Evolutionary conservation across 176 grass and related monocot species (phyloP), one percentile per base, ranked within the genome.

Genomic region (Rhipidocladum racemiflorum): DNA sequence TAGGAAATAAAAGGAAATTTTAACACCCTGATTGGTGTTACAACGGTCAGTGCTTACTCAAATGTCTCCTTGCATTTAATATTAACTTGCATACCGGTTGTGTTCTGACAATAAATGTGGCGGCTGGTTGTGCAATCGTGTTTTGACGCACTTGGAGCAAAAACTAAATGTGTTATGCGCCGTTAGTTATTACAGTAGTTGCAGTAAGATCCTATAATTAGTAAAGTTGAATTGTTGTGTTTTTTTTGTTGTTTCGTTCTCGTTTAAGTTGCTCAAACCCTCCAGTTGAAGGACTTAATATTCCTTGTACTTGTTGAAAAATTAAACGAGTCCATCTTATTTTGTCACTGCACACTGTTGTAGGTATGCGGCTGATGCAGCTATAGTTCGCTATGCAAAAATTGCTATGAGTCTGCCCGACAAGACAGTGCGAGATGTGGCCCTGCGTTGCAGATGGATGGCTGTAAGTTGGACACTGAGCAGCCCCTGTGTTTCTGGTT

Each of bases 391-490:
- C 35, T 92, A 92, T 81, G 87, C 90, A 48, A 92, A 89, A 68
- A 87, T 92, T 68, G 90, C 90, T 69, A 65, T 86, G 76, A 43
- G 35, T 57, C 68, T 92, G 30, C 80, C 84, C 0, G 59, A 81
- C 48, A 92, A 92, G 70, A 92, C 90, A 24, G 87, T 92, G 10
- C 84, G 90, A 43, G 90, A 92, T 78, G 90, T 89, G 12, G 87
- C 87, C 40, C 48, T 92, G 34, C 84, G 90, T 25, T 89, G 84
- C 57, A 84, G 87, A 84, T 92, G 84, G 87, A 84, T 89, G 80
- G 63, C 64, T 76, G 90, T 92, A 87, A 89, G 87, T 92, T 76
- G 79, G 20, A 87, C 50, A 32, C 54, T 62, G 36, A 54, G 38
- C n/a, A 49, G 18, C 12, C 28, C 24, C 3, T 61, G 11, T 56